phyloP scores from a whole-genome alignment of 306 rosid species.

The Dalbergia cultrata region DNA sequence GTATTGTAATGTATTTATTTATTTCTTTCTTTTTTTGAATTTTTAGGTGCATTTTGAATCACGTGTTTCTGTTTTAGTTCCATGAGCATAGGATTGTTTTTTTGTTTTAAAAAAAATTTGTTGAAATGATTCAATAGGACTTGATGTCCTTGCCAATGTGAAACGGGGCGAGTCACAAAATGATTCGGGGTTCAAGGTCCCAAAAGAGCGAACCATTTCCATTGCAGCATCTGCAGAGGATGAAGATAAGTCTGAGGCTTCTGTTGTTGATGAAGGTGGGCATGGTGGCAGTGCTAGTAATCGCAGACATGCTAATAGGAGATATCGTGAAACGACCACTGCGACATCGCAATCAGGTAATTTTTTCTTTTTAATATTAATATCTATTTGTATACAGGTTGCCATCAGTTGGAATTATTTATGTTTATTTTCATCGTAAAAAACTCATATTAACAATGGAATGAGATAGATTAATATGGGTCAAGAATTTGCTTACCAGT shows the following conservation, averaged over 20 bases:
- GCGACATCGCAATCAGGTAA: constrained; percentile 62
- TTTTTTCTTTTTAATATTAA: not conserved
- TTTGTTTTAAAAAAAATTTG: not conserved
- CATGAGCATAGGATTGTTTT: not conserved
- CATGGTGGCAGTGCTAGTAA: constrained; percentile 34
- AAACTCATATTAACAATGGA: not conserved
- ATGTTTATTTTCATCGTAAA: not conserved
- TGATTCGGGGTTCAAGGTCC: constrained; percentile 78
- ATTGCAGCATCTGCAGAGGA: constrained; percentile 78
- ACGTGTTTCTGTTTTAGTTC: not conserved
- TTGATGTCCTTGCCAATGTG: constrained; percentile 83
- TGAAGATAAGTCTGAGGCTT: constrained; percentile 62
- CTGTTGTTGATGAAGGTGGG: constrained; percentile 57
- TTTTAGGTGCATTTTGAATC: constrained; percentile 26
- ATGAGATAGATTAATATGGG: not conserved
- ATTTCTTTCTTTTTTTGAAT: not conserved
- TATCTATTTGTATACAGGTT: not conserved
- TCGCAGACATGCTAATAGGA: constrained; percentile 55
- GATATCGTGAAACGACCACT: constrained; percentile 69
- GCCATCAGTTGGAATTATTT: constrained; percentile 1
- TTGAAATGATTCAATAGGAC: constrained; percentile 62
- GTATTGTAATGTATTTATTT: constrained; percentile 46
- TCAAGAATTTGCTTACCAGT: not conserved
- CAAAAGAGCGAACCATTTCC: constrained; percentile 68
- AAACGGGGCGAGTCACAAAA: constrained; percentile 71